Conservation (phyloP, 1,284 basidiomycete genomes). For the Xerocomus amazonicus region DNA sequence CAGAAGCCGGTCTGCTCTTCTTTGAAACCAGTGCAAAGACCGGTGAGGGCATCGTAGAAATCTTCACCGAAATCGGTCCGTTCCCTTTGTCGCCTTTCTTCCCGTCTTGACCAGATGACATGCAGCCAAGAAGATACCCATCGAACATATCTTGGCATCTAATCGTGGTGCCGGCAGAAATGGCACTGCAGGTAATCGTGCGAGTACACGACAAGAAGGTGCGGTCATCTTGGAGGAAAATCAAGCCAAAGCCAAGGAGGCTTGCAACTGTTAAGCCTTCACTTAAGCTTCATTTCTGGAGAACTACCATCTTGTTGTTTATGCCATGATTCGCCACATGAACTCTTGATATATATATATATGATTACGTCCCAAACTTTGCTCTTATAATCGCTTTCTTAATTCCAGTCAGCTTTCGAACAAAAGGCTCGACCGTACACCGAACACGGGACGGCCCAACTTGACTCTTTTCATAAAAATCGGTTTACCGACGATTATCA, state of each 20-base stretch:
- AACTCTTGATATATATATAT: slow-evolving; percentile 26
- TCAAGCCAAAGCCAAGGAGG: slow-evolving; percentile 64
- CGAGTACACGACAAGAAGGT: slow-evolving; percentile 52
- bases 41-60: slow-evolving; percentile 92
- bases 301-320: slow-evolving; percentile 19
- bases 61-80: slow-evolving; percentile 97
- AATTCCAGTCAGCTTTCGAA: slow-evolving; percentile 21
- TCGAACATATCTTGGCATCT: slow-evolving; percentile 86
- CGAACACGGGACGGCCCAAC: background rate
- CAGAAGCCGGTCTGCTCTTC: slow-evolving; percentile 90
- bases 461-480: too few relatives aligned
- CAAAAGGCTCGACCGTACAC: slow-evolving; percentile 4
- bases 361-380: slow-evolving; percentile 21
- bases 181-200: slow-evolving; percentile 53
- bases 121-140: slow-evolving; percentile 92
- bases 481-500: slow-evolving; percentile 9
- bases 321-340: slow-evolving; percentile 23
- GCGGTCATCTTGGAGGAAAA: slow-evolving; percentile 74
- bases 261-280: slow-evolving; percentile 66
- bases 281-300: slow-evolving; percentile 13
- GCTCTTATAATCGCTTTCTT: slow-evolving; percentile 30
- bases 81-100: slow-evolving; percentile 2
- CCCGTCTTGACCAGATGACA: slow-evolving; percentile 8
- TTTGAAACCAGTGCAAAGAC: slow-evolving; percentile 99
- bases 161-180: slow-evolving; percentile 60